Conservation (phyloP, 768 basidiomycete species). For the Filobasidium floriforme region DNA sequence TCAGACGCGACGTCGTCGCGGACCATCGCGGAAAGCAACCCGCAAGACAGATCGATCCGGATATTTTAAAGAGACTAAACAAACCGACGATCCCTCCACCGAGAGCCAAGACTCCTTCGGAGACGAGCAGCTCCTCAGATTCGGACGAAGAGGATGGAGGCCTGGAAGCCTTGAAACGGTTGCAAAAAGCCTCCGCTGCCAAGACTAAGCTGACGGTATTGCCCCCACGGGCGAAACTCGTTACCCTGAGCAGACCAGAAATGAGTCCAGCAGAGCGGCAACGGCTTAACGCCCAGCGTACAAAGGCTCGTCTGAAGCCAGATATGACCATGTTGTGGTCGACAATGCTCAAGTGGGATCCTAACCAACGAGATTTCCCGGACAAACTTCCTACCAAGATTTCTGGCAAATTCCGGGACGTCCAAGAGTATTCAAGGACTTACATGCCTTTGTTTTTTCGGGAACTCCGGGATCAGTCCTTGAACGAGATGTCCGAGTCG, state of each 20-base stretch:
- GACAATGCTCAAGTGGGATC: constrained; percentile 76
- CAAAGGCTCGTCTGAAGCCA: constrained; percentile 66
- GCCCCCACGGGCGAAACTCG: constrained; percentile 21
- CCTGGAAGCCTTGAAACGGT: constrained; percentile 54
- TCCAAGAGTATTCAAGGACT: constrained; percentile 60
- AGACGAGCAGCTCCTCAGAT: constrained; percentile 12
- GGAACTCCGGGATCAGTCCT: constrained; percentile 85
- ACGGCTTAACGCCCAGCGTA: constrained; percentile 58
- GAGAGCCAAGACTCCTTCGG: constrained; percentile 6
- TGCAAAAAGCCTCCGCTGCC: constrained; percentile 55
- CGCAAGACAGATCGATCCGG: neutral
- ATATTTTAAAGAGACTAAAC: constrained; percentile 1
- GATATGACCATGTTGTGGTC: constrained; percentile 73
- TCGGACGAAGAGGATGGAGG: constrained; percentile 35
- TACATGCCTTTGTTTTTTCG: constrained; percentile 79
- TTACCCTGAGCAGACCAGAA: constrained; percentile 2
- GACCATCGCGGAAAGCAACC: constrained; percentile 14
- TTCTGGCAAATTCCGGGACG: constrained; percentile 60
- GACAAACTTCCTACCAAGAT: constrained; percentile 46
- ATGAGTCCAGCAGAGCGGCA: constrained; percentile 35
- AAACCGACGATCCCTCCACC: constrained; percentile 13
- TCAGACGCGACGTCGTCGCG: constrained; percentile 18
- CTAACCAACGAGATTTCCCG: constrained; percentile 50
- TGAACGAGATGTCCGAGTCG: constrained; percentile 64
- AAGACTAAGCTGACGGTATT: constrained; percentile 30